These are phyloP conservation scores for Ottelia alismoides DNA, from an alignment of 106 monocot species.

Conservation along the genomic window DNA sequence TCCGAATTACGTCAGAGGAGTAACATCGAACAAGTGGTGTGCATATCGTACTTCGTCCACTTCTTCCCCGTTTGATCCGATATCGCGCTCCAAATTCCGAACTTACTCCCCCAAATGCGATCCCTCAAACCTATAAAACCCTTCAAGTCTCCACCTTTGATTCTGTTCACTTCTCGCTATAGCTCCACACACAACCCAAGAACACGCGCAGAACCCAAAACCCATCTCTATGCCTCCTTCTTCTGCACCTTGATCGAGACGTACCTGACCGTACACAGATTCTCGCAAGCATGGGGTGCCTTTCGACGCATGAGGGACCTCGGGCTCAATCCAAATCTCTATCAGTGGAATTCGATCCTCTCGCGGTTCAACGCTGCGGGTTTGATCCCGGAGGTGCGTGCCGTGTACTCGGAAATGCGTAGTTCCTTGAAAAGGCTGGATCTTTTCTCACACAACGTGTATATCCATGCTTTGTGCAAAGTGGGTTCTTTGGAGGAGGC, in stretches of 20 bases:
- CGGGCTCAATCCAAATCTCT: constrained; percentile 36
- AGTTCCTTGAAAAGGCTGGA: constrained; percentile 13
- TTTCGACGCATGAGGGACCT: constrained; percentile 44
- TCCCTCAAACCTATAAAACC: too few species aligned
- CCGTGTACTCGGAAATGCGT: constrained; percentile 46
- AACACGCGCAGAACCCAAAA: constrained; percentile 54
- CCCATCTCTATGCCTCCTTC: constrained; percentile 58
- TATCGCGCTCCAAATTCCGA: too few species aligned
- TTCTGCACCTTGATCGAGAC: constrained; percentile 47
- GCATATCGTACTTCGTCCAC: too few species aligned
- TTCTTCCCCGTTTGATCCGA: too few species aligned
- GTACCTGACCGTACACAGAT: constrained; percentile 36
- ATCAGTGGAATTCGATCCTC: constrained; percentile 52
- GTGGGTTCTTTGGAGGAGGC: constrained; percentile 14
- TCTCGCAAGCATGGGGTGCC: constrained; percentile 35
- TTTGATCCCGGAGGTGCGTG: constrained; percentile 34
- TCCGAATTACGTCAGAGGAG: too few species aligned
- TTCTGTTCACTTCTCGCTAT: too few species aligned
- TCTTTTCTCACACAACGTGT: constrained; percentile 50
- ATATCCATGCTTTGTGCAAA: constrained; percentile 43
- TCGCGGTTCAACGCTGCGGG: constrained; percentile 54
- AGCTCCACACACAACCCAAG: too few species aligned
- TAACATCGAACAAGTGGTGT: too few species aligned
- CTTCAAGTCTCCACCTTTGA: too few species aligned
- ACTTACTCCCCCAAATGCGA: too few species aligned